These are phyloP conservation scores for Coniochaeta sp. DNA, from an alignment of 2,329 filamentous ascomycete genomes.

Conservation along the genomic window DNA sequence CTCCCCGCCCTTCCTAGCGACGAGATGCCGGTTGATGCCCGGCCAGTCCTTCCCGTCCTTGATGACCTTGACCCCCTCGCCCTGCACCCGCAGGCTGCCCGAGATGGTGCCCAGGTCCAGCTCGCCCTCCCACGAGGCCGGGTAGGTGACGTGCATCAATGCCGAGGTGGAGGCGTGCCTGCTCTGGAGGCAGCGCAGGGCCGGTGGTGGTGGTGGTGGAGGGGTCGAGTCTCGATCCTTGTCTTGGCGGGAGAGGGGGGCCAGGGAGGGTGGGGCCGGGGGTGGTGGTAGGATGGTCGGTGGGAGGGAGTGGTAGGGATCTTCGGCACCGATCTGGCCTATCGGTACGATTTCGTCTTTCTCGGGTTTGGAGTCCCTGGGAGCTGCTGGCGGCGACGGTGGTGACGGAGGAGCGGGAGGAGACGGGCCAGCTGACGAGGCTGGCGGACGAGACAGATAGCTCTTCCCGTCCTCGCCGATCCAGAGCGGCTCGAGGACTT, in stretches of 20 bases:
- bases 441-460: conserved; percentile 7
- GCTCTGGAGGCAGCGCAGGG: conserved; percentile 28
- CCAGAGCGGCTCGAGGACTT: conserved; percentile 37
- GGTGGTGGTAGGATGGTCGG: not conserved
- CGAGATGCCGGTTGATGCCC: conserved; percentile 20
- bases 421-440: conserved; percentile 4
- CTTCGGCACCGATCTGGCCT: conserved; percentile 7
- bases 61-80: conserved; percentile 33
- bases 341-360: not conserved
- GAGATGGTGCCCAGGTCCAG: conserved; percentile 30
- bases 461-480: conserved; percentile 13
- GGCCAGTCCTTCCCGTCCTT: conserved; percentile 21
- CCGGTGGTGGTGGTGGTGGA: conserved; percentile 4
- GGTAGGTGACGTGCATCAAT: conserved; percentile 33
- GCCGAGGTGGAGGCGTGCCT: conserved; percentile 38
- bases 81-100: conserved; percentile 29
- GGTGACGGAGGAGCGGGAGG: not conserved
- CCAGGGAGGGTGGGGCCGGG: not conserved
- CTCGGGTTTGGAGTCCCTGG: not conserved
- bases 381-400: not conserved
- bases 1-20: conserved; percentile 33
- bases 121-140: conserved; percentile 40
- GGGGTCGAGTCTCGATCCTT: not conserved
- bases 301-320: conserved; percentile 13
- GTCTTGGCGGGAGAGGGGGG: not conserved